Conservation (phyloP, 2,329 filamentous ascomycete genomes). For the Herpotrichia juniperi region DNA sequence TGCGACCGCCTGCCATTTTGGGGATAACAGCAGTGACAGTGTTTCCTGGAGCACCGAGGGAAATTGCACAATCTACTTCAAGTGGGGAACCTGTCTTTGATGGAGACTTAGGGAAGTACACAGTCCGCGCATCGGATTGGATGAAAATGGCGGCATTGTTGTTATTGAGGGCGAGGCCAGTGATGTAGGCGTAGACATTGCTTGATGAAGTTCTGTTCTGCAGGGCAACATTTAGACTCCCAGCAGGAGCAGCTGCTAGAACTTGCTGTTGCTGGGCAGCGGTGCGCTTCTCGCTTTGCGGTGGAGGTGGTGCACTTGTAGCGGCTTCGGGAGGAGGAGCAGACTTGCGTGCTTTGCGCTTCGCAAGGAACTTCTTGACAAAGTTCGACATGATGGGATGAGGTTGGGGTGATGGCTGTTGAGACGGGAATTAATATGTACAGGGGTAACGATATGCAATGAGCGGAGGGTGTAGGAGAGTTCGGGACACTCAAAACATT, state of each 20-base stretch:
- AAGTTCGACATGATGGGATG: slow-evolving; percentile 27
- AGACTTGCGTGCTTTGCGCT: slow-evolving; percentile 16
- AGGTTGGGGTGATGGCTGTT: neutral
- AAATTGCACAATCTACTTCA: slow-evolving; percentile 65
- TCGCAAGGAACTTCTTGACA: slow-evolving; percentile 33
- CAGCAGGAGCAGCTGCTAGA: slow-evolving; percentile 22
- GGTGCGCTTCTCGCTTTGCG: slow-evolving; percentile 3
- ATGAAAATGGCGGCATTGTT: slow-evolving; percentile 67
- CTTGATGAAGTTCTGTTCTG: slow-evolving; percentile 69
- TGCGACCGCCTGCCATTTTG: slow-evolving; percentile 71
- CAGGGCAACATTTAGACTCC: slow-evolving; percentile 65
- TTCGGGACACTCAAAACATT: slow-evolving; percentile 11
- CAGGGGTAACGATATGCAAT: neutral
- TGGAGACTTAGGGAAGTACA: slow-evolving; percentile 69
- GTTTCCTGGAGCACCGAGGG: slow-evolving; percentile 65
- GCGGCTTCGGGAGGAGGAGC: neutral
- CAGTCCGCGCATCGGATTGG: slow-evolving; percentile 67
- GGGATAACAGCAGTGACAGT: slow-evolving; percentile 69
- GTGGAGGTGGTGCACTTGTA: slow-evolving; percentile 8
- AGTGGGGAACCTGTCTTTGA: slow-evolving; percentile 58
- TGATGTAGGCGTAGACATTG: slow-evolving; percentile 72
- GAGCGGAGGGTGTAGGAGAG: slow-evolving; percentile 11
- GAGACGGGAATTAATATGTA: slow-evolving; percentile 2
- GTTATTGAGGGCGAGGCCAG: slow-evolving; percentile 66
- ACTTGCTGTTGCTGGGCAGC: slow-evolving; percentile 24